Base-by-base conservation (phyloP, 176 grass and related monocot genomes). In the Phyllostachys edulis region DNA sequence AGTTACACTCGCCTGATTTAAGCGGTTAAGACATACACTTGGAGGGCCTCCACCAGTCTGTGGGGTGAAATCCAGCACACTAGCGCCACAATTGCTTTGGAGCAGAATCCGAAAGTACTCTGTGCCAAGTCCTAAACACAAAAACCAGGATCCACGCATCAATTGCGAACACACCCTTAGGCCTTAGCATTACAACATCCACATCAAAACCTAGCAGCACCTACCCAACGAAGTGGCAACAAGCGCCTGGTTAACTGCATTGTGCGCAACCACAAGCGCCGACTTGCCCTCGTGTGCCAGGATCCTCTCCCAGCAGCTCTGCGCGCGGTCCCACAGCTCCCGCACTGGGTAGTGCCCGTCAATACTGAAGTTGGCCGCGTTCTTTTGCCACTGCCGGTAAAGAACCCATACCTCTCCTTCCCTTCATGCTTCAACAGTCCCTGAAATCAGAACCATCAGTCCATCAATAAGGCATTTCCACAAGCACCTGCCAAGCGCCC, bases 11-110 rank as follows among this genome's bases (percentile, higher is more conserved):
- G 89, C 96, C 91, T 96, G 93, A 90, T 99, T 96, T 80, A 96
- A 84, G 60, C 91, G 96, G 71, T 96, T 92, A 66, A 99, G 91
- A 76, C 93, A 96, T 39, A 99, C 94, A 73, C 37, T 86, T 46
- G 92, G 85, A 84, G 80, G 78, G 9, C 89, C 82, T 56, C 83
- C 89, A 5, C 71, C 50, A 38, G 82, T 20, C 69, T 84, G 77
- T 68, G 91, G 96, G 44, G 78, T 93, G 82, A 98, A 98, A 63
- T 98, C 96, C 63, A 98, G 50, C 55, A 94, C 93, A 59, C 89
- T 95, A 29, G 80, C 96, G 1, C 96, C 96, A 24, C 96, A 98
- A n/a, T 95, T 98, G 71, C 96, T 98, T 70, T 98, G 93, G 37
- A 98, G 89, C 21, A 98, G 89, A 87, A 87, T 51, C 77, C 96